phyloP scores from a whole-genome alignment of 2,329 filamentous ascomycete genomes.

The Exophiala sideris region DNA sequence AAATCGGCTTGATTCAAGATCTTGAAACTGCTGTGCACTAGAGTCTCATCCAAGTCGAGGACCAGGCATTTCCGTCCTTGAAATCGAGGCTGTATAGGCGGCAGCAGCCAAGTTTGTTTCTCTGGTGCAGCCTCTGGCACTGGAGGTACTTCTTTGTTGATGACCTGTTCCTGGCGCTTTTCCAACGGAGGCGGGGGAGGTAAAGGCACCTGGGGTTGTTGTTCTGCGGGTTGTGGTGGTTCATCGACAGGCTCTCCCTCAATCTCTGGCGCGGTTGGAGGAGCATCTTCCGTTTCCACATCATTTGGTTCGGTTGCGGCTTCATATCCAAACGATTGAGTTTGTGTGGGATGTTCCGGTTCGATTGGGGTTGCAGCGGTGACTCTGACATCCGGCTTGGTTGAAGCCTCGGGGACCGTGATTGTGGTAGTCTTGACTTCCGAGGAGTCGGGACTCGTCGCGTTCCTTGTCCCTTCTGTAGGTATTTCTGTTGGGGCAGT shows the following conservation, averaged over 20 bases:
- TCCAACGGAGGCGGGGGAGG: constrained; percentile 56
- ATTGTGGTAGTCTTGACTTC: constrained; percentile 9
- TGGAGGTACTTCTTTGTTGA: constrained; percentile 40
- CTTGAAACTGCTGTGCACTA: constrained; percentile 99
- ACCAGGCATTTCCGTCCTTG: constrained; percentile 91
- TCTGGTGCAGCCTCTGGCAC: constrained; percentile 42
- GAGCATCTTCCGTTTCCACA: constrained; percentile 63
- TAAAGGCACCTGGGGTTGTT: constrained; percentile 47
- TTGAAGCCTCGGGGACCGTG: constrained; percentile 6
- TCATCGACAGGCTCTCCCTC: constrained; percentile 49
- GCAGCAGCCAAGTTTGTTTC: constrained; percentile 69
- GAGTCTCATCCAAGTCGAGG: constrained; percentile 89
- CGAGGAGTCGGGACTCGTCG: background rate
- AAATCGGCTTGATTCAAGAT: constrained; percentile 98
- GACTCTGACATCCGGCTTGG: constrained; percentile 19
- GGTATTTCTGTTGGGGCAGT: constrained; percentile 2
- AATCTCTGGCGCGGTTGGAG: constrained; percentile 48
- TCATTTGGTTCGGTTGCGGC: constrained; percentile 33
- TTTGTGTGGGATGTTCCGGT: constrained; percentile 7
- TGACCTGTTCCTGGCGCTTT: constrained; percentile 41
- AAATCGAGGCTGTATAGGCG: constrained; percentile 74
- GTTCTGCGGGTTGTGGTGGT: constrained; percentile 40
- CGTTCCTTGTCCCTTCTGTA: background rate
- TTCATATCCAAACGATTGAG: background rate
- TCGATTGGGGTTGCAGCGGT: constrained; percentile 19